These are phyloP conservation scores for Arabidopsis thaliana DNA, from an alignment of 345 rosid species.

Conservation along the genomic window TAIR10.1 NC_003071.7:11751001-11751500, in stretches of 20 bases:
- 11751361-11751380: background rate
- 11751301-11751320: no score
- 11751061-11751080: background rate
- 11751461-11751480: slow-evolving; percentile 5
- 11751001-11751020: background rate
- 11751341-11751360: background rate
- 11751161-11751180: no score
- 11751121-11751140: no score
- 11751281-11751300: no score
- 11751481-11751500: background rate
- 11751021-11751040: background rate
- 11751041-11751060: background rate
- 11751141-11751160: no score
- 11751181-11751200: no score
- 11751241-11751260: no score
- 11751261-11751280: no score
- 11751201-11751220: no score
- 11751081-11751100: no score
- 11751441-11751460: background rate
- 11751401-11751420: background rate
- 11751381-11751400: background rate
- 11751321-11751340: background rate
- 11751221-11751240: no score
- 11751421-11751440: background rate
- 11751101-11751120: no score